Evolutionary conservation across 2,329 filamentous ascomycete genomes (phyloP), one percentile per base, ranked within the genome.

Genomic region (Aaosphaeria arxii): DNA sequence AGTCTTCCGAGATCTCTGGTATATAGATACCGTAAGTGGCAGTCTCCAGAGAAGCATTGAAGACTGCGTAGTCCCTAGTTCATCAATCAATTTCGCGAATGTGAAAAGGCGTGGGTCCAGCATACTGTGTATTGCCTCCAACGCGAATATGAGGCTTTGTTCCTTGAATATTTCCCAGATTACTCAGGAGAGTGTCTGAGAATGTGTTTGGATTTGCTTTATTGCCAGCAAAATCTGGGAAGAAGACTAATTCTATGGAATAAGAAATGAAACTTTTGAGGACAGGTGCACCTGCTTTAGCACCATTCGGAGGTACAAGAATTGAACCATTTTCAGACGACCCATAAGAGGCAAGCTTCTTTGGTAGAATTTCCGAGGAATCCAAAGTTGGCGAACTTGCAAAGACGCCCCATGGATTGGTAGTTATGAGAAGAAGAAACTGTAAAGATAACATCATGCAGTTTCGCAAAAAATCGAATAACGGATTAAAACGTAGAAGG

Each of bases 121-220:
- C 39, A 11, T 55, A 70, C 65, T 86, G 83, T 0, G 83, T 85
- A 57, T 85, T 86, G n/a, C 83, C 84, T 4, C 84, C 83, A 1
- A 86, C 81, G 11, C 83, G 74, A 47, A 86, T 79, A 55, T 81
- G 75, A 2, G 83, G 83, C 52, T 82, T 83, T 5, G 72, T 74
- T 6, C 82, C 82, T 11, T 72, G 73, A 4, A 84, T 58, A n/a
- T 73, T 61, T 1, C 71, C 78, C 17, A 86, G 57, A 48, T 84
- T 85, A 31, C 77, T 74, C 29, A 86, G 66, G 5, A 86, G 72
- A 43, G 81, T 83, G 50, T 84, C 74, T 0, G 82, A 84, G 63
- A 83, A 86, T 0, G 61, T 71, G 57, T 86, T 86, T 1, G 83
- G 83, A 6, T 61, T 56, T 0, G 78, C 77, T 5, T 64, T 63